phyloP scores from a whole-genome alignment of 2,329 filamentous ascomycete species.

The Monilinia vaccinii-corymbosi region DNA sequence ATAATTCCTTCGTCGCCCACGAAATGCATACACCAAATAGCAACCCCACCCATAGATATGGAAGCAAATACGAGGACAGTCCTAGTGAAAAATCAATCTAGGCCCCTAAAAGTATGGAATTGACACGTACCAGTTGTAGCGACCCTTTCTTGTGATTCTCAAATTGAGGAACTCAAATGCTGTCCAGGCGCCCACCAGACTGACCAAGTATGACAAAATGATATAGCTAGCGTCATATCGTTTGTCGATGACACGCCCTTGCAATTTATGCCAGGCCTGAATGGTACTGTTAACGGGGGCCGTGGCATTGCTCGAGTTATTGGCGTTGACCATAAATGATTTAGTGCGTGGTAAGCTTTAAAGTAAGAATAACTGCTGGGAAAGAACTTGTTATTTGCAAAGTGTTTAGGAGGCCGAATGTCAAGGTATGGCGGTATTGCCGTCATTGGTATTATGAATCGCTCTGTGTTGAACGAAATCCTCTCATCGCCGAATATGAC shows the following conservation, averaged over 20 bases:
- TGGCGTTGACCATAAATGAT: conserved; percentile 7
- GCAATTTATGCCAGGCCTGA: conserved; percentile 8
- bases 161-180: conserved; percentile 76
- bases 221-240: conserved; percentile 47
- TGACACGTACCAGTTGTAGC: conserved; percentile 55
- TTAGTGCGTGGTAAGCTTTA: neutral
- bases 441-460: neutral
- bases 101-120: neutral
- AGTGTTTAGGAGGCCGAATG: neutral
- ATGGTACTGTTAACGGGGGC: neutral
- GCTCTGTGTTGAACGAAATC: neutral
- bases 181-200: conserved; percentile 66
- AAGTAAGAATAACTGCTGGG: neutral
- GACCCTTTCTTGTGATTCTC: conserved; percentile 58
- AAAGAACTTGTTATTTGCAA: neutral
- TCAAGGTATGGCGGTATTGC: conserved; percentile 1
- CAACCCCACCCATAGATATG: conserved; percentile 63
- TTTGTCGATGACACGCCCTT: conserved; percentile 16
- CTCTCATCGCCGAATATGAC: neutral
- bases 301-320: conserved; percentile 5
- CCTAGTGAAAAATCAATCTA: conserved; percentile 32
- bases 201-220: conserved; percentile 58
- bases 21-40: conserved; percentile 74
- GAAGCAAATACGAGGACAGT: conserved; percentile 55
- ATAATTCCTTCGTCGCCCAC: conserved; percentile 74